These are phyloP conservation scores for Penicillium psychrofluorescens DNA, from an alignment of 495 filamentous ascomycete species.

Conservation along the genomic window DNA sequence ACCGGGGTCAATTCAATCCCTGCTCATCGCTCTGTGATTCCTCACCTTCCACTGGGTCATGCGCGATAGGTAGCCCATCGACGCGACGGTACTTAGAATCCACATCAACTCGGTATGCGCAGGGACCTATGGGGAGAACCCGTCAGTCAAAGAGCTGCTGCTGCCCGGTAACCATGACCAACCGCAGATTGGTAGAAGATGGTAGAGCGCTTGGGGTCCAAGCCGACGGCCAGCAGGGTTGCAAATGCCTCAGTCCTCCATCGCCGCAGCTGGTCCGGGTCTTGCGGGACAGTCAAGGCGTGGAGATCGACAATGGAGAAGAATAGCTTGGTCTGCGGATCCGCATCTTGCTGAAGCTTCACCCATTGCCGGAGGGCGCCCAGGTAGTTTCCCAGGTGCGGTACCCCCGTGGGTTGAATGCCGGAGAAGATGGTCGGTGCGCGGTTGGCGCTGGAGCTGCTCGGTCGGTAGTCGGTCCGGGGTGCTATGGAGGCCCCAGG, in stretches of 20 bases:
- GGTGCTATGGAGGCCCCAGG: constrained; percentile 1
- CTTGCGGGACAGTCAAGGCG: constrained; percentile 74
- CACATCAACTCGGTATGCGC: constrained; percentile 88
- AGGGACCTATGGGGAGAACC: constrained; percentile 46
- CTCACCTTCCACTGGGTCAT: constrained; percentile 99
- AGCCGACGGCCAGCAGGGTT: constrained; percentile 72
- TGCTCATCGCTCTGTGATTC: background rate
- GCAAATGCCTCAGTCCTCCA: constrained; percentile 70
- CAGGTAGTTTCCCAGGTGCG: constrained; percentile 95
- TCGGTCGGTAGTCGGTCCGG: constrained; percentile 6
- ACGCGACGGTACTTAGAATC: constrained; percentile 86
- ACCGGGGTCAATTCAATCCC: constrained; percentile 3
- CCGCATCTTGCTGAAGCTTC: constrained; percentile 58
- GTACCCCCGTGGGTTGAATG: constrained; percentile 91
- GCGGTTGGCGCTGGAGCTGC: constrained; percentile 5
- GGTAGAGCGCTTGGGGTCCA: constrained; percentile 66
- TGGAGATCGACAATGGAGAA: constrained; percentile 91
- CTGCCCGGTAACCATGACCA: constrained; percentile 5
- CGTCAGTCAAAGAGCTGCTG: background rate
- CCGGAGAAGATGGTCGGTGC: constrained; percentile 69
- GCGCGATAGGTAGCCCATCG: constrained; percentile 78
- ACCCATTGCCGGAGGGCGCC: constrained; percentile 89
- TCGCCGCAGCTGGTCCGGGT: constrained; percentile 45
- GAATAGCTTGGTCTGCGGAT: constrained; percentile 50
- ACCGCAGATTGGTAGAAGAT: constrained; percentile 80